Base-by-base conservation (phyloP, 1,139 yeast species). In the Saccharomyces pastorianus region DNA sequence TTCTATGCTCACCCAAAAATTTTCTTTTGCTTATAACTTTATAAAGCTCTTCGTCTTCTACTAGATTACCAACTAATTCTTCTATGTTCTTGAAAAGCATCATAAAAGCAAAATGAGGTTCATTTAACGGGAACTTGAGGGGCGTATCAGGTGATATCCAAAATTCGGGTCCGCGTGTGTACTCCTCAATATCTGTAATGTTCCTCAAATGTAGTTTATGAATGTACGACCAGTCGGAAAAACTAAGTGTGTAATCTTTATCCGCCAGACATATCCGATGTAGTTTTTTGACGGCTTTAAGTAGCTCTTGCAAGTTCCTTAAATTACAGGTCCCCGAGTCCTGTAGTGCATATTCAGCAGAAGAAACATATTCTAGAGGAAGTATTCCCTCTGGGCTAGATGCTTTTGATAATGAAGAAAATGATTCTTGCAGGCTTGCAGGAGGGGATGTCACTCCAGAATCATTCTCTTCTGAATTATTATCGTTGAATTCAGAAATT, bases 61-160 rank as follows among this genome's bases (percentile, higher is more conserved):
- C 46, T 6, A 63, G 41, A 3, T 58, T 53, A 6, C 53, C 55
- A 2, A 61, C 48, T 1, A 58, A 28, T n/a, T 47, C 46, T 46
- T 64, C 70, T 6, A 71, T 53, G 46, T 61, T 64, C 9, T 54
- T 58, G 47, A 67, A 65, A 2, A 72, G 49, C 25, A 66, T 58
- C 31, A 62, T 70, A 26, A 83, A 70, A 52, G 86, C 78, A 62
- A 80, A 86, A 56, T 82, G 79, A 0, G 89, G 82, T 63, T 88
- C 90, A 59, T 76, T 78, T 47, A 84, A 70, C 0, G 93, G 93
- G 52, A 78, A 79, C 49, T 86, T 72, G 41, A 86, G 68, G 0
- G 95, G 95, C 1, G 90, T 83, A 3, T 69, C 65, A 3, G 82
- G 82, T 7, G 84, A 74, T 2, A 84, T 61, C 90, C 90, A 84